Evolutionary conservation across 78 protist species (phyloP), one percentile per base, ranked within the genome.

Genomic region (Anaeramoeba flamelloides): DNA sequence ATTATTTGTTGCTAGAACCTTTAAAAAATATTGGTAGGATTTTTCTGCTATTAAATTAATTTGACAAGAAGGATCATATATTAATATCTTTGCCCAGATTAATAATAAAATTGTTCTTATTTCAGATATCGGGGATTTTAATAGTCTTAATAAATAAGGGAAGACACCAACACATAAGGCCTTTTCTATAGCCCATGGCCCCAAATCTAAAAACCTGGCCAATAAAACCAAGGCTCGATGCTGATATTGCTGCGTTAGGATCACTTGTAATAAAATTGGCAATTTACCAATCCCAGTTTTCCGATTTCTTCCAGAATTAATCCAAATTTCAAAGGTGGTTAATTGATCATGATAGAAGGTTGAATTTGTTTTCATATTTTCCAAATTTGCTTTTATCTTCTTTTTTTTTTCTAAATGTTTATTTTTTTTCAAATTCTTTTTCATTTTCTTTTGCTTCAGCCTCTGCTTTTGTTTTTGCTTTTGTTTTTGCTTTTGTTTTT

Each of bases 1-100:
- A 86, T 65, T 3, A 84, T 38, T 1, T 3, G 36, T 1, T 36
- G 8, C 4, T 8, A 92, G 75, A 1, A 82, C 84, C 31, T 64
- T 30, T 26, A 64, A n/a, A 30, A 64, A 64, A 30, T n/a, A 64
- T 30, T 64, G 74, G 74, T 64, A 64, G 36, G 26, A n/a, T 30
- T 30, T 64, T 26, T 64, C 74, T 26, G 74, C 74, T 30, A 64
- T 30, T 26, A 64, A 30, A 30, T 30, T 26, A 30, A n/a, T 26
- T 26, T 64, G 74, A 30, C 36, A 26, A 26, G 74, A n/a, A 26
- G 74, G 30, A 30, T 64, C 74, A 30, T 30, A 26, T 30, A n/a
- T 26, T 26, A 64, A 30, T 30, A 64, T n/a, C 74, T 64, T 64
- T 26, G 74, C 74, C 74, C 74, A 64, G 26, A 64, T 64, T 26